These are phyloP conservation scores for Penicillium samsonianum DNA, from an alignment of 495 filamentous ascomycete species.

Conservation along the genomic window DNA sequence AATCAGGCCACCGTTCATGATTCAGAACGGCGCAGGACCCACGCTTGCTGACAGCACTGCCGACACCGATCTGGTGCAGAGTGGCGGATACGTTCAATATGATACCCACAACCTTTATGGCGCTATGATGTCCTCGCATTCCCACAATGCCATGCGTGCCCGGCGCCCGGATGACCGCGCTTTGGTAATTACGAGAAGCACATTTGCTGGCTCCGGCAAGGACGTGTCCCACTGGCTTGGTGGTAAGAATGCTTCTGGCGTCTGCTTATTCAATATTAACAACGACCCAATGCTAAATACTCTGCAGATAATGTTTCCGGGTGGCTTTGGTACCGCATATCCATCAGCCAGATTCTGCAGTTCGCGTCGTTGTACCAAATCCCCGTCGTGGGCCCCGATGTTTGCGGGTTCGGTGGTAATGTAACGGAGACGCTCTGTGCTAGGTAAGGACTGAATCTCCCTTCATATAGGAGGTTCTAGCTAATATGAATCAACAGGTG, in stretches of 20 bases:
- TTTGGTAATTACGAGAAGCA: constrained; percentile 76
- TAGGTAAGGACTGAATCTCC: background rate
- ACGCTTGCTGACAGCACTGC: constrained; percentile 16
- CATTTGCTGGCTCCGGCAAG: constrained; percentile 68
- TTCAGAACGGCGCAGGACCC: constrained; percentile 21
- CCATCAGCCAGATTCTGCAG: constrained; percentile 70
- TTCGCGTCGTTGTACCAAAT: constrained; percentile 71
- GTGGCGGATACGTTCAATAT: constrained; percentile 23
- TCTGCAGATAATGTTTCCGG: constrained; percentile 16
- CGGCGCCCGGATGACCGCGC: constrained; percentile 48
- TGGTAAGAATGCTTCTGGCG: constrained; percentile 58
- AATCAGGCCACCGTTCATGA: constrained; percentile 21
- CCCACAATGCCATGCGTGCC: constrained; percentile 17
- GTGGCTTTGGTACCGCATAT: constrained; percentile 63
- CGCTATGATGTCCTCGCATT: constrained; percentile 14
- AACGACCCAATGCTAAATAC: background rate
- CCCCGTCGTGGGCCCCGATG: constrained; percentile 78
- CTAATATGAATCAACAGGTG: constrained; percentile 46
- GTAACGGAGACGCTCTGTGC: constrained; percentile 65
- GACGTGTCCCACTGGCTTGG: constrained; percentile 73
- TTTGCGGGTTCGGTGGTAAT: constrained; percentile 71
- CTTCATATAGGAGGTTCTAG: background rate
- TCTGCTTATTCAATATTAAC: constrained; percentile 27
- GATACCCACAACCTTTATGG: constrained; percentile 29
- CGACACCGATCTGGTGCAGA: constrained; percentile 18